Evolutionary conservation across 1,284 basidiomycete genomes (phyloP).

Genomic region (Fomitopsis schrenkii): DNA sequence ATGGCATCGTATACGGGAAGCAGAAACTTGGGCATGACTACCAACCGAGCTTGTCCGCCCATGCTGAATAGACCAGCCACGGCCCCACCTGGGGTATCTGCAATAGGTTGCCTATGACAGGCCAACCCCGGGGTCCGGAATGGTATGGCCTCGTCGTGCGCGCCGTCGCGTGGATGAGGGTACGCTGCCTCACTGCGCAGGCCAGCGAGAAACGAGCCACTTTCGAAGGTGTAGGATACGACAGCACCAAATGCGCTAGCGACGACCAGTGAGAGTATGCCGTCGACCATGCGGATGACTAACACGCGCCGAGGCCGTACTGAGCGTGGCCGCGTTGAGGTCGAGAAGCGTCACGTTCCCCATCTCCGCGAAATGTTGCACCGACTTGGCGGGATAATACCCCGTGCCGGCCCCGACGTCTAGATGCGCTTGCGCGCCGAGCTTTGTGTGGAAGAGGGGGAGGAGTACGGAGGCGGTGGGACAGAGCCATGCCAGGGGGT

Average conservation of each 20-base stretch:
- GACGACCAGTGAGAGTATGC: too few relatives aligned
- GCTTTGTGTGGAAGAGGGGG: slow-evolving; percentile 18
- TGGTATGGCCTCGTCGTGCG: not conserved
- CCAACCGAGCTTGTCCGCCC: slow-evolving; percentile 1
- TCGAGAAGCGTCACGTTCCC: slow-evolving; percentile 17
- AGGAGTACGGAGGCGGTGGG: slow-evolving; percentile 14
- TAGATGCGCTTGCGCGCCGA: slow-evolving; percentile 17
- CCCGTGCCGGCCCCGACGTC: slow-evolving; percentile 23
- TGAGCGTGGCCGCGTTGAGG: slow-evolving; percentile 20
- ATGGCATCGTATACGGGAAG: too few relatives aligned
- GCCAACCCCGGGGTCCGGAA: slow-evolving; percentile 4
- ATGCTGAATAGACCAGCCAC: not conserved
- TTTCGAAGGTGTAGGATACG: not conserved
- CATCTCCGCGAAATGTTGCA: slow-evolving; percentile 10
- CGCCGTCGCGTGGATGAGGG: not conserved
- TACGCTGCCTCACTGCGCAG: not conserved
- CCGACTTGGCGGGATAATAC: slow-evolving; percentile 18
- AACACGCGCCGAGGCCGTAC: slow-evolving; percentile 1
- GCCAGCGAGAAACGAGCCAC: not conserved
- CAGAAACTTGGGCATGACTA: too few relatives aligned
- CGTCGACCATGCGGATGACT: too few relatives aligned
- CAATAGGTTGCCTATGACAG: slow-evolving; percentile 4
- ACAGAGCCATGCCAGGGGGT: slow-evolving; percentile 19
- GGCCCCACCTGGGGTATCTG: slow-evolving; percentile 1
- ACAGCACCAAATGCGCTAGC: too few relatives aligned